A percentile compares a stretch with the other conserved stretches of the same genome.
Evolutionary conservation across 139 green algal species (phyloP).

Genomic region (Volvox reticuliferus): DNA sequence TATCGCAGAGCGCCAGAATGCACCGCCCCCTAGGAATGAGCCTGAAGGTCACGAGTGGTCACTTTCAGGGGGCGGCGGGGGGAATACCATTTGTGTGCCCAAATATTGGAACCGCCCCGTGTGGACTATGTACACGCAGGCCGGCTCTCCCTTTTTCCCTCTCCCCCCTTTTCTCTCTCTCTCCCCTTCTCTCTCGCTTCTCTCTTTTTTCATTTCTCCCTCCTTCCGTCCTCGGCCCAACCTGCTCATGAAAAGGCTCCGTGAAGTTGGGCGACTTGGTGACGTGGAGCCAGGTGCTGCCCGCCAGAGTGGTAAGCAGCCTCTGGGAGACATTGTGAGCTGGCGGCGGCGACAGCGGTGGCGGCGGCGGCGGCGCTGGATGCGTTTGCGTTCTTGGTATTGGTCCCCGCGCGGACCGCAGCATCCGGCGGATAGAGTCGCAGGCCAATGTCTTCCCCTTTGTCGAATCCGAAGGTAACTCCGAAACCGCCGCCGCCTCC

Average conservation of each 20-base stretch:
- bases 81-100: too few species aligned
- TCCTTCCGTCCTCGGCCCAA: background rate
- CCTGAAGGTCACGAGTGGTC: too few species aligned
- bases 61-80: too few species aligned
- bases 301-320: background rate
- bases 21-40: too few species aligned
- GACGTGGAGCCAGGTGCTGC: conserved; percentile 30
- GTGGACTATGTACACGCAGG: too few species aligned
- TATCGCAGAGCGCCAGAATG: too few species aligned
- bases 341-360: background rate
- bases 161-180: too few species aligned
- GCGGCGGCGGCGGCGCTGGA: background rate
- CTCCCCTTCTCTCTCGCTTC: too few species aligned
- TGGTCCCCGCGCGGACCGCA: background rate
- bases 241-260: conserved; percentile 34
- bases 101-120: too few species aligned
- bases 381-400: background rate
- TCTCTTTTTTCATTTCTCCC: background rate
- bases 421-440: background rate
- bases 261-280: conserved; percentile 4
- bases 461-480: too few species aligned
- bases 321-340: background rate
- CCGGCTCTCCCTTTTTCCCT: too few species aligned
- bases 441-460: background rate
- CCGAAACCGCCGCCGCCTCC: background rate